These are phyloP conservation scores for Phellinidium pouzarii DNA, from an alignment of 1,284 basidiomycete genomes.

Conservation along the genomic window DNA sequence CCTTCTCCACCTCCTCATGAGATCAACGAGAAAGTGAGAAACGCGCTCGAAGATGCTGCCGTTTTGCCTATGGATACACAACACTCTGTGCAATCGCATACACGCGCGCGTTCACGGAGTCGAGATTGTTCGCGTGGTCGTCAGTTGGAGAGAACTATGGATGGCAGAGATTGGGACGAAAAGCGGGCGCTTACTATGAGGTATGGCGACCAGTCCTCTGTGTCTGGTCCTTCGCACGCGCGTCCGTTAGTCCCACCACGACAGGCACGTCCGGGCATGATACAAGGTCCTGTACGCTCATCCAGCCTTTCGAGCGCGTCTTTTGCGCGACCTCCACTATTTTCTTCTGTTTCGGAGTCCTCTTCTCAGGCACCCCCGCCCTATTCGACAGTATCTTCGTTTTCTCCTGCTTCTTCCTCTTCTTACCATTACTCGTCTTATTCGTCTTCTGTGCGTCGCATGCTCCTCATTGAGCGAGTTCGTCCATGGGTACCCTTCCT, in stretches of 20 bases:
- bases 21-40: constrained; percentile 9
- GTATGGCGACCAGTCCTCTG: not conserved
- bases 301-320: constrained; percentile 11
- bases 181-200: constrained; percentile 1
- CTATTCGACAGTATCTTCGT: not conserved
- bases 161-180: constrained; percentile 10
- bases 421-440: constrained; percentile 7
- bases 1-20: constrained; percentile 9
- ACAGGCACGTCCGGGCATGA: constrained; percentile 1
- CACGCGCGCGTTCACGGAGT: not conserved
- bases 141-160: not conserved
- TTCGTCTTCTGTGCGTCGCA: constrained; percentile 12
- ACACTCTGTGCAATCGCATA: not conserved
- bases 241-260: not conserved
- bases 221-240: constrained; percentile 3
- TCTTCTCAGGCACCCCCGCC: constrained; percentile 4
- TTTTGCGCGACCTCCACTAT: not conserved
- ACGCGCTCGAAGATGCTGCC: constrained; percentile 3
- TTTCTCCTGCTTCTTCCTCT: not conserved
- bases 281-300: constrained; percentile 7
- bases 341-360: not conserved
- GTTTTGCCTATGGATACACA: not conserved
- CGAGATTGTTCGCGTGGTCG: constrained; percentile 1
- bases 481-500: constrained; percentile 66
- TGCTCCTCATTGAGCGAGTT: constrained; percentile 10